A percentile compares a stretch with the other conserved stretches of the same genome.
phyloP scores from a whole-genome alignment of 2,329 filamentous ascomycete genomes.

The Balansia obtecta region DNA sequence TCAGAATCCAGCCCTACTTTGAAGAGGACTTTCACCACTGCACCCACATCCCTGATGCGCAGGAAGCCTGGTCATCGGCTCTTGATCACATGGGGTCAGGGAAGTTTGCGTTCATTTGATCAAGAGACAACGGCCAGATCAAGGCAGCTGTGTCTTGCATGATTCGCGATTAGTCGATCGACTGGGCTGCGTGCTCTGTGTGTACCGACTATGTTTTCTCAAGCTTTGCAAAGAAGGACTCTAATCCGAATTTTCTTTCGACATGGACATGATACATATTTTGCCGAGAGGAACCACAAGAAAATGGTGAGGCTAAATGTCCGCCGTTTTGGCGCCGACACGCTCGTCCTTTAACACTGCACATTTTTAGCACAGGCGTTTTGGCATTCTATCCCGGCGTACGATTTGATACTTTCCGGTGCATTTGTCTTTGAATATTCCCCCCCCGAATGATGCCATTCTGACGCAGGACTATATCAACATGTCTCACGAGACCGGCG shows the following conservation, averaged over 20 bases:
- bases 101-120: constrained; percentile 23
- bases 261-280: neutral
- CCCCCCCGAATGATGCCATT: neutral
- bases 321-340: too few species aligned
- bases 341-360: neutral
- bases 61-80: constrained; percentile 26
- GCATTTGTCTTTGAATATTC: constrained; percentile 3
- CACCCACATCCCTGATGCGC: constrained; percentile 24
- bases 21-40: constrained; percentile 31
- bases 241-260: too few species aligned
- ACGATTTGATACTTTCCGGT: constrained; percentile 2
- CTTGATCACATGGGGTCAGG: constrained; percentile 16
- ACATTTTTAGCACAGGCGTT: neutral
- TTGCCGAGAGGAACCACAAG: neutral
- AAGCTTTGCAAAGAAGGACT: neutral
- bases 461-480: neutral
- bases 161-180: neutral
- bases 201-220: too few species aligned
- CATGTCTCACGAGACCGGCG: constrained; percentile 5
- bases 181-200: neutral
- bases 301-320: neutral
- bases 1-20: constrained; percentile 28
- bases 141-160: neutral
- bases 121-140: constrained; percentile 7
- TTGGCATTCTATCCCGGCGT: neutral